Conservation (phyloP, 169 alveolate genomes). For the Miamiensis avidus region DNA sequence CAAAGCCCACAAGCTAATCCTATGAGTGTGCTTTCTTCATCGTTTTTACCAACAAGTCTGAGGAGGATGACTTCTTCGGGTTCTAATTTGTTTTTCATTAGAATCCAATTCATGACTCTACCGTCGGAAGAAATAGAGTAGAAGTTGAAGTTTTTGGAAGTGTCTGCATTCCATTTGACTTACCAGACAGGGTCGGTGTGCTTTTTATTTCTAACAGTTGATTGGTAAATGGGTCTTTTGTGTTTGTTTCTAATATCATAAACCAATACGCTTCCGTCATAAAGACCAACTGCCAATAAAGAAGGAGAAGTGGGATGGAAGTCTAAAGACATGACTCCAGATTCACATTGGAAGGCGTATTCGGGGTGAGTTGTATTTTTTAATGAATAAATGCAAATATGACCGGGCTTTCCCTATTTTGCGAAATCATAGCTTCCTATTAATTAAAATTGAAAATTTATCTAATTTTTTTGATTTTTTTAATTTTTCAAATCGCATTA, state of each 20-base stretch:
- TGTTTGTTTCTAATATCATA: slow-evolving; percentile 89
- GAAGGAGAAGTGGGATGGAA: slow-evolving; percentile 93
- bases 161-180: slow-evolving; percentile 87
- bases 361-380: slow-evolving; percentile 95
- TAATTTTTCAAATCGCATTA: slow-evolving; percentile 6
- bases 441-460: too few relatives aligned
- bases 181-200: slow-evolving; percentile 95
- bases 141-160: slow-evolving; percentile 79
- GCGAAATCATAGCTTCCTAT: slow-evolving; percentile 79
- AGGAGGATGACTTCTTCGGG: slow-evolving; percentile 89
- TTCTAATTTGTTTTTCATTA: slow-evolving; percentile 93
- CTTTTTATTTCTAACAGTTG: slow-evolving; percentile 90
- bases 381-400: slow-evolving; percentile 90
- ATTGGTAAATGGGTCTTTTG: slow-evolving; percentile 85
- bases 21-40: slow-evolving; percentile 64
- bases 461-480: neutral
- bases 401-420: slow-evolving; percentile 85
- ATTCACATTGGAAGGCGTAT: slow-evolving; percentile 86
- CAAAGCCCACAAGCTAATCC: slow-evolving; percentile 91
- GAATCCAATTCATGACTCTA: slow-evolving; percentile 92
- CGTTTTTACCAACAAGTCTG: slow-evolving; percentile 72
- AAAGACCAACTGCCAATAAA: slow-evolving; percentile 92
- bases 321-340: slow-evolving; percentile 93
- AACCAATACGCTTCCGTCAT: slow-evolving; percentile 95
- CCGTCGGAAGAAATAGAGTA: slow-evolving; percentile 93